Evolutionary conservation across 2,329 filamentous ascomycete species (phyloP).

Genomic region (Penicillium brevicompactum): DNA sequence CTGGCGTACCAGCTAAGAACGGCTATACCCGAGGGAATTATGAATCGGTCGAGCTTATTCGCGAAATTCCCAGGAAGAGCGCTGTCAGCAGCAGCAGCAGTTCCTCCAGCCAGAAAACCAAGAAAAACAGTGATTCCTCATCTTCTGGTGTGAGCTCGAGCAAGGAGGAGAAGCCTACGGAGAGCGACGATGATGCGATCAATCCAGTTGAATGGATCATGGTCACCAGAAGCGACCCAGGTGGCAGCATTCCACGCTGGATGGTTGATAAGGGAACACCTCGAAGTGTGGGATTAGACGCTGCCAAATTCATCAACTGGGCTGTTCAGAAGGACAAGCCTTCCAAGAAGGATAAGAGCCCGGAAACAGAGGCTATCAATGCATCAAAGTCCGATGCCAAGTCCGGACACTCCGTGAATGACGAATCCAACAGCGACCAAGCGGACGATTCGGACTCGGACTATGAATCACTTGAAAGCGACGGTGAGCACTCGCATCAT

Average conservation of each 20-base stretch:
- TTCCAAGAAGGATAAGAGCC: conserved; percentile 31
- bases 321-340: conserved; percentile 56
- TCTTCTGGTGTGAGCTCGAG: conserved; percentile 40
- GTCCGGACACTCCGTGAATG: neutral
- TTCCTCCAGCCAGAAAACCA: conserved; percentile 18
- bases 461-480: conserved; percentile 14
- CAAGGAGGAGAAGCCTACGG: neutral
- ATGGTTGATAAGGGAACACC: conserved; percentile 91
- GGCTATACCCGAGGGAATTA: conserved; percentile 84
- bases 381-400: neutral
- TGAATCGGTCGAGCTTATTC: conserved; percentile 87
- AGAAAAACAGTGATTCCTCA: conserved; percentile 37
- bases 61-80: conserved; percentile 66
- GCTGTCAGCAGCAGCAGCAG: conserved; percentile 18
- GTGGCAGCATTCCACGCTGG: conserved; percentile 83
- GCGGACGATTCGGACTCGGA: conserved; percentile 22
- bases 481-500: conserved; percentile 29
- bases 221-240: conserved; percentile 86
- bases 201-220: conserved; percentile 88
- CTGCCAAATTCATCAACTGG: conserved; percentile 82
- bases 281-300: conserved; percentile 75
- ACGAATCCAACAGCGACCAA: conserved; percentile 11
- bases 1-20: conserved; percentile 67
- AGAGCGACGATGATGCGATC: conserved; percentile 51
- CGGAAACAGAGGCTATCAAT: neutral